Base-by-base conservation (phyloP, 1,139 yeast genomes). In the Protomyces gravidus region DNA sequence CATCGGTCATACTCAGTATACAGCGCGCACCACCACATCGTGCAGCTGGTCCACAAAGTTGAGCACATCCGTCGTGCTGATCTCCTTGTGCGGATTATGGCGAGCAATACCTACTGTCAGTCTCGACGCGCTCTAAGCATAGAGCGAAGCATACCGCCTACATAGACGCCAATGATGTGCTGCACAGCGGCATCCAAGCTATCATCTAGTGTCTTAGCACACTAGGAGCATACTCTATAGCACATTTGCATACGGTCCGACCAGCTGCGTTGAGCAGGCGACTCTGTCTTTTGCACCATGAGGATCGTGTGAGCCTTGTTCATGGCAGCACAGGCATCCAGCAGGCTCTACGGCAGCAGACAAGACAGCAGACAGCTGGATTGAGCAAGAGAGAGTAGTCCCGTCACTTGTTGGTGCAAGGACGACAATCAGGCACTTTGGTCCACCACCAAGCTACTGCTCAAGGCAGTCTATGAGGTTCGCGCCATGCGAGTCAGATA, bases 11-110 rank as follows among this genome's bases (percentile, higher is more conserved):
- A 36, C 42, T 9, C 32, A 28, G 7, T 28, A 28, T 1, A 1
- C 1, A 28, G 32, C 32, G 2, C 47, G 7, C 45, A 52, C 56
- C 56, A 45, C 50, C 5, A 52, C 49, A 19, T 52, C 56, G n/a
- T 45, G 46, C 25, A 52, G 50, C 33, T 48, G 49, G 21, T 52
- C 56, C 26, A 52, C 46, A 15, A 52, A 52, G 13, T 32, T 45
- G 42, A 45, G 33, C 32, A 52, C 39, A 19, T 52, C 50, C 15
- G 33, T n/a, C 2, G 33, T 48, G 21, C 27, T 27, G 15, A 52
- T 45, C 32, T 45, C 45, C 50, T 45, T 42, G 23, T 17, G 21
- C 2, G 56, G 56, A 32, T 45, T 45, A 2, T 50, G 49, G 13
- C 46, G 45, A 15, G 56, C 47, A 11, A 52, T 52, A 11, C 56